A percentile compares a stretch with the other conserved stretches of the same genome.
Conservation (phyloP, 2,329 filamentous ascomycete species). For the Metarhizium rileyi region DNA sequence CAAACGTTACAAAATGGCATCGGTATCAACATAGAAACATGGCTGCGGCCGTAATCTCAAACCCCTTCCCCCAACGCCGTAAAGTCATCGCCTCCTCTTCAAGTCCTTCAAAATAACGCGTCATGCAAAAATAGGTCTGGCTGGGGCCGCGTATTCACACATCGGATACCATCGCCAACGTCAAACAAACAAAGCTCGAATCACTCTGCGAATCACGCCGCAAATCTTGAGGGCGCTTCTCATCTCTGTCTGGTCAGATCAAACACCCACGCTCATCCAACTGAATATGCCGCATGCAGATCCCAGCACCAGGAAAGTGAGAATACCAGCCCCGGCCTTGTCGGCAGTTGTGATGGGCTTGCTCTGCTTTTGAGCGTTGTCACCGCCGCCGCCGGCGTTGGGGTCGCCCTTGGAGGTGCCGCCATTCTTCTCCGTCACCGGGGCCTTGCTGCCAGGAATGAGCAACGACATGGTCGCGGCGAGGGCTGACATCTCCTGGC, state of each 20-base stretch:
- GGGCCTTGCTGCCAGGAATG: constrained; percentile 28
- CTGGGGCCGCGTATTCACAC: not conserved
- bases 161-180: not conserved
- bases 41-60: constrained; percentile 9
- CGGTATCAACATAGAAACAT: constrained; percentile 13
- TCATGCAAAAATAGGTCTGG: not conserved
- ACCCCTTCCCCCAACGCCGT: not conserved
- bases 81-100: not conserved
- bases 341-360: constrained; percentile 33
- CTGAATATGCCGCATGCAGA: constrained; percentile 30
- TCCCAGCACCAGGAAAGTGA: constrained; percentile 35
- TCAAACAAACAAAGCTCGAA: not conserved
- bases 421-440: constrained; percentile 37
- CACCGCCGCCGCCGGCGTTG: constrained; percentile 29
- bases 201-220: not conserved
- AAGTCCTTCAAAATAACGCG: constrained; percentile 7
- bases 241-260: too few species aligned
- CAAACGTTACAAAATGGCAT: too few species aligned
- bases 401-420: constrained; percentile 40
- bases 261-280: constrained; percentile 32
- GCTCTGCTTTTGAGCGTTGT: constrained; percentile 21
- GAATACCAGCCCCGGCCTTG: constrained; percentile 36
- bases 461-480: constrained; percentile 45
- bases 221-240: too few species aligned
- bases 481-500: constrained; percentile 51